Conservation (phyloP, 2,329 filamentous ascomycete species). For the Parafenestella ontariensis region DNA sequence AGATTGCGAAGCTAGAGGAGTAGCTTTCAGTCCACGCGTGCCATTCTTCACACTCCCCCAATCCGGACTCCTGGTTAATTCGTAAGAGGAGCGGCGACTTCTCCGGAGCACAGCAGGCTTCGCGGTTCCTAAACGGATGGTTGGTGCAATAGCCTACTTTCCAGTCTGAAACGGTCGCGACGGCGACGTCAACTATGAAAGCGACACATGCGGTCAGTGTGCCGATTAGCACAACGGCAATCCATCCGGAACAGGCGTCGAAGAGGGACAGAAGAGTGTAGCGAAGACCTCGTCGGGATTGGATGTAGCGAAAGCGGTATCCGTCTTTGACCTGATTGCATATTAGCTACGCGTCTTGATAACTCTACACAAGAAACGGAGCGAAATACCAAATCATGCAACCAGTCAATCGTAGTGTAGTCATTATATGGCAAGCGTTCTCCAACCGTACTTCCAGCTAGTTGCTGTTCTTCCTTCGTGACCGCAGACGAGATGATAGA, state of each 20-base stretch:
- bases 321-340: constrained; percentile 61
- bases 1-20: constrained; percentile 55
- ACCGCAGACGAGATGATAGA: constrained; percentile 55
- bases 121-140: constrained; percentile 56
- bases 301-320: constrained; percentile 58
- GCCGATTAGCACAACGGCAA: constrained; percentile 62
- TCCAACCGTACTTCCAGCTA: constrained; percentile 57
- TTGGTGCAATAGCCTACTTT: constrained; percentile 63
- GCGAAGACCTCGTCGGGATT: constrained; percentile 53
- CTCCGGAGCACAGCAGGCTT: constrained; percentile 57
- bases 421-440: constrained; percentile 67
- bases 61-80: constrained; percentile 28
- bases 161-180: constrained; percentile 63
- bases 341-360: background rate
- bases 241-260: constrained; percentile 63
- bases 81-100: background rate
- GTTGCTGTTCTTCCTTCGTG: constrained; percentile 58
- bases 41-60: constrained; percentile 51
- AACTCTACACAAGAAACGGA: background rate
- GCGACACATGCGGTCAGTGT: constrained; percentile 63
- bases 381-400: constrained; percentile 61
- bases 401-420: constrained; percentile 69
- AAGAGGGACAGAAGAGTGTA: constrained; percentile 51
- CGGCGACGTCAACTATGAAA: constrained; percentile 62
- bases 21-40: constrained; percentile 54